Evolutionary conservation across 441 rosid species (phyloP).

Genomic region (Viola pubescens): DNA sequence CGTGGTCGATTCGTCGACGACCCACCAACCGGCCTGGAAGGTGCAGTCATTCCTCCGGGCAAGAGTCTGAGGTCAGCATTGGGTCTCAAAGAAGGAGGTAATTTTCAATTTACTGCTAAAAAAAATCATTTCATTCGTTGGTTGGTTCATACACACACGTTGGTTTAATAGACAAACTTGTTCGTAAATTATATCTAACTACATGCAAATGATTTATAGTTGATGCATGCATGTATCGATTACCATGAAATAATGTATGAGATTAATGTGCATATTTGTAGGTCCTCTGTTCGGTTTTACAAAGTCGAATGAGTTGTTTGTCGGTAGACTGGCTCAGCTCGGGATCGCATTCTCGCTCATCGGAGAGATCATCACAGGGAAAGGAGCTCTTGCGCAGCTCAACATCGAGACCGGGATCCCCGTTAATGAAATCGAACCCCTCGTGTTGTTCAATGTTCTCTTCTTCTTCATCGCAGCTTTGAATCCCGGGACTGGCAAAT

Average conservation of each 20-base stretch:
- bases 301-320: slow-evolving; percentile 78
- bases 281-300: slow-evolving; percentile 94
- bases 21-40: slow-evolving; percentile 51
- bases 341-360: slow-evolving; percentile 92
- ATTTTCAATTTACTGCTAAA: not conserved
- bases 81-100: slow-evolving; percentile 90
- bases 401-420: slow-evolving; percentile 95
- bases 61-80: slow-evolving; percentile 51
- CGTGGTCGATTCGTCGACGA: slow-evolving; percentile 83
- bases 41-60: slow-evolving; percentile 81
- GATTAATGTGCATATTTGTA: slow-evolving; percentile 14
- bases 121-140: not conserved
- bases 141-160: not conserved
- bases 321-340: slow-evolving; percentile 87
- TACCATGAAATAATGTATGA: too few relatives aligned
- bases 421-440: slow-evolving; percentile 71
- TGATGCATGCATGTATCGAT: too few relatives aligned
- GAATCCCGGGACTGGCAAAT: slow-evolving; percentile 87
- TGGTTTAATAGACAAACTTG: not conserved
- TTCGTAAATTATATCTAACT: too few relatives aligned
- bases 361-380: slow-evolving; percentile 84
- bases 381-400: slow-evolving; percentile 91
- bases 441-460: slow-evolving; percentile 72
- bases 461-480: slow-evolving; percentile 86
- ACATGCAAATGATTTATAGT: too few relatives aligned